Conservation (phyloP, 768 basidiomycete genomes). For the Hygrophoropsis aurantiaca region DNA sequence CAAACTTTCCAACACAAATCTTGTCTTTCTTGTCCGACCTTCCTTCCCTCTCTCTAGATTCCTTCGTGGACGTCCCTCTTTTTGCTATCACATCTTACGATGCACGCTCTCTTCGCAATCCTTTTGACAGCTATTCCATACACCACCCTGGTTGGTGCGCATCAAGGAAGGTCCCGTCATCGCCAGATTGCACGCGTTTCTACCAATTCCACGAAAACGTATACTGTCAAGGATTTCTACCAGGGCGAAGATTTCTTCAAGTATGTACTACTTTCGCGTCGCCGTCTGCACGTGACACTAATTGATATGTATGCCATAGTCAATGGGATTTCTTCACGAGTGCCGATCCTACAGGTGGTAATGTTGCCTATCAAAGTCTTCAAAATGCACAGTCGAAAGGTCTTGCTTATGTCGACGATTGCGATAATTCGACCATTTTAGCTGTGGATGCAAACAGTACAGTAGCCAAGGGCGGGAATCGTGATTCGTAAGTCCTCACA, state of each 20-base stretch:
- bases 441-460: conserved; percentile 59
- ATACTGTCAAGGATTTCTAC: conserved; percentile 38
- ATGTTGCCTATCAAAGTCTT: conserved; percentile 57
- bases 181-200: conserved; percentile 18
- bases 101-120: conserved; percentile 32
- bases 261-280: conserved; percentile 35
- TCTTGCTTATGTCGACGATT: conserved; percentile 60
- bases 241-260: conserved; percentile 59
- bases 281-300: neutral
- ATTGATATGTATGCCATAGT: conserved; percentile 33
- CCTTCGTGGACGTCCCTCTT: neutral
- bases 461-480: conserved; percentile 50
- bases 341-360: conserved; percentile 69
- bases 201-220: conserved; percentile 24
- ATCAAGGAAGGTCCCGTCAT: conserved; percentile 30
- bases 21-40: neutral
- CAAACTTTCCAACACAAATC: neutral
- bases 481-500: conserved; percentile 44
- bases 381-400: conserved; percentile 48
- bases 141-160: conserved; percentile 37
- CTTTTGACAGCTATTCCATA: conserved; percentile 32
- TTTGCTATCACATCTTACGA: conserved; percentile 12
- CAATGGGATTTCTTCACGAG: conserved; percentile 66
- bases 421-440: conserved; percentile 55
- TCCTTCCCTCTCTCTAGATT: neutral